A percentile compares a stretch with the other conserved stretches of the same genome.
Conservation (phyloP, 805 yeast species). For the Sugiyamaella marilandica region DNA sequence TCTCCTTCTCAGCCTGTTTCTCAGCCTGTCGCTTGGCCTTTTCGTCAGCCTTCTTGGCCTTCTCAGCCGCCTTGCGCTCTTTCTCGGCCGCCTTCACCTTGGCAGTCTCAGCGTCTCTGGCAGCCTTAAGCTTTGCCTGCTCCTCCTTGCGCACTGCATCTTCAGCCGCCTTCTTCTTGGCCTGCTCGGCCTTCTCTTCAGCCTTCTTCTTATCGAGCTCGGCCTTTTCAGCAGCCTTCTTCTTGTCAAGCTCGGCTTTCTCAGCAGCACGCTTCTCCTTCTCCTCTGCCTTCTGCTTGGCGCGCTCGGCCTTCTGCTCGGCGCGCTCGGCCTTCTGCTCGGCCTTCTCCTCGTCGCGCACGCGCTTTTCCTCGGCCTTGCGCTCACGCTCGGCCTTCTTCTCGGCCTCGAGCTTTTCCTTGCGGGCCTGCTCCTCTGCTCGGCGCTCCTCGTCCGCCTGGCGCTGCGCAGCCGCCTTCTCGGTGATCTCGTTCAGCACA, state of each 20-base stretch:
- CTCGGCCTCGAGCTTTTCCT: conserved; percentile 14
- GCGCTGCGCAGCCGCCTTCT: conserved; percentile 68
- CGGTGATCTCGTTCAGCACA: conserved; percentile 65
- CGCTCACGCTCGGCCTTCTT: conserved; percentile 16
- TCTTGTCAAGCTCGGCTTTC: conserved; percentile 23
- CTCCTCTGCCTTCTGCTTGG: conserved; percentile 23
- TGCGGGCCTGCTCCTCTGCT: conserved; percentile 31
- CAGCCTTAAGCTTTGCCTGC: conserved; percentile 1
- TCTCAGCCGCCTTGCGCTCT: conserved; percentile 22
- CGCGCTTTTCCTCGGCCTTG: conserved; percentile 25
- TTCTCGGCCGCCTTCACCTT: conserved; percentile 20
- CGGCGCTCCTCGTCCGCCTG: conserved; percentile 45
- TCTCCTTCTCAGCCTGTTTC: conserved; percentile 24
- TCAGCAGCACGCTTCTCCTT: conserved; percentile 19
- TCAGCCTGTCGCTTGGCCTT: conserved; percentile 22
- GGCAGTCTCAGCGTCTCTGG: conserved; percentile 15
- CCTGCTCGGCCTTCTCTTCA: conserved; percentile 21
- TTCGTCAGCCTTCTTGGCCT: conserved; percentile 20
- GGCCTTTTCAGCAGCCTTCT: conserved; percentile 21
- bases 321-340: conserved; percentile 21
- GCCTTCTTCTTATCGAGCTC: conserved; percentile 16
- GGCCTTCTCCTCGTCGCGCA: conserved; percentile 22
- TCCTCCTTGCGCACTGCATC: neutral
- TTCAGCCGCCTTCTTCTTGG: conserved; percentile 16
- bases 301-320: conserved; percentile 19